Conservation (phyloP, 352 stramenopile genomes). For the Phytopythium sindhum region DNA sequence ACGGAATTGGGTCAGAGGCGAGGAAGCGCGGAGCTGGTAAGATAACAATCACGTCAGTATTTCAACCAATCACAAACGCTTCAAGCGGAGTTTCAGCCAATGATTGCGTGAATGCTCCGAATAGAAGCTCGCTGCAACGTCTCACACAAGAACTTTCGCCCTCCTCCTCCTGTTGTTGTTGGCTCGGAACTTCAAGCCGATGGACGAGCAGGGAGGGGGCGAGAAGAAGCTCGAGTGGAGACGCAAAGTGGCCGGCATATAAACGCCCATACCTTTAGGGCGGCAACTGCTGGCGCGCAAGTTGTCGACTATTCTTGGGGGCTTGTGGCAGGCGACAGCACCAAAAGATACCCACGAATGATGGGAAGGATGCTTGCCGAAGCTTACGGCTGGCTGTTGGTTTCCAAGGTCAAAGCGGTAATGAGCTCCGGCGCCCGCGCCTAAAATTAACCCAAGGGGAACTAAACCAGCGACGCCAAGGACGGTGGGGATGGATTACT, state of each 20-base stretch:
- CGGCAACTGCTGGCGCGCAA: background rate
- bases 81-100: background rate
- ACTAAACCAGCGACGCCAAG: background rate
- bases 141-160: constrained; percentile 8
- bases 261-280: constrained; percentile 3
- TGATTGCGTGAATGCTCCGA: background rate
- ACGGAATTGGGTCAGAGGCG: constrained; percentile 1
- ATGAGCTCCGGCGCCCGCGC: background rate
- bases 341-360: background rate
- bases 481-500: background rate
- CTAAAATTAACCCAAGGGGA: background rate
- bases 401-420: background rate
- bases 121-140: background rate
- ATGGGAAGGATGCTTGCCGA: background rate
- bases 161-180: background rate
- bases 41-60: background rate
- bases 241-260: background rate
- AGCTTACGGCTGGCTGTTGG: background rate
- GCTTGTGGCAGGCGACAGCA: background rate
- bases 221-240: background rate
- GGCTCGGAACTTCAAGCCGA: constrained; percentile 7
- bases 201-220: background rate
- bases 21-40: background rate
- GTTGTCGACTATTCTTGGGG: background rate
- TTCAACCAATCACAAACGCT: background rate